Conservation (phyloP, 1,284 basidiomycete genomes). For the Cutaneotrichosporon arboriforme region DNA sequence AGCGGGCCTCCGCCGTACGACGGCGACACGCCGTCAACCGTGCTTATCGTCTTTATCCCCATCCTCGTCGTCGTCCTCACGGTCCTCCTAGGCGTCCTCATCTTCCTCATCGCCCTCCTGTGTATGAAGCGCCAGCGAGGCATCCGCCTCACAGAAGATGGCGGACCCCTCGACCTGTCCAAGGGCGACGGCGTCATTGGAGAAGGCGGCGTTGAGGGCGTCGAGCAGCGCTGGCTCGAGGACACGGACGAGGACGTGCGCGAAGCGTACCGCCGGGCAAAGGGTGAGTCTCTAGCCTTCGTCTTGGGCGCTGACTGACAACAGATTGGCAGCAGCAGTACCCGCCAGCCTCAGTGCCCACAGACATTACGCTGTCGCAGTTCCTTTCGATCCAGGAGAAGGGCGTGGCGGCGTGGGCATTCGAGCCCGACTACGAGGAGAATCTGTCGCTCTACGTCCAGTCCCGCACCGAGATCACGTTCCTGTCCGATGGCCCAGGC, state of each 20-base stretch:
- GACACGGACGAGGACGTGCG: constrained; percentile 62
- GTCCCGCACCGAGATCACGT: constrained; percentile 88
- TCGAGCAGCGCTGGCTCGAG: constrained; percentile 92
- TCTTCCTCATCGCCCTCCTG: constrained; percentile 82
- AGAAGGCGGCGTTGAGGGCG: constrained; percentile 82
- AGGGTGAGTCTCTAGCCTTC: constrained; percentile 70
- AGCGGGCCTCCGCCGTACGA: too few species aligned
- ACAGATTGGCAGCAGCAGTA: constrained; percentile 84
- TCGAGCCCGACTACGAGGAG: constrained; percentile 93
- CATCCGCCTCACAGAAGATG: constrained; percentile 75
- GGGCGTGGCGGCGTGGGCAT: constrained; percentile 94
- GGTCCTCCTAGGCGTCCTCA: constrained; percentile 81
- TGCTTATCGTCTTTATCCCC: constrained; percentile 55
- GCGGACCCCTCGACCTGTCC: constrained; percentile 89
- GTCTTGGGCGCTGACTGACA: not conserved
- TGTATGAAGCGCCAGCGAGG: constrained; percentile 72
- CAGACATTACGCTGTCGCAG: constrained; percentile 93
- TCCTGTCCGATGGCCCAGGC: constrained; percentile 87
- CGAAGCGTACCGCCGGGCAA: constrained; percentile 74
- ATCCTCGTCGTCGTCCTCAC: constrained; percentile 87
- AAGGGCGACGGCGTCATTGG: constrained; percentile 82
- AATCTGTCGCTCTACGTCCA: constrained; percentile 85
- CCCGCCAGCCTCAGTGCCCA: constrained; percentile 83
- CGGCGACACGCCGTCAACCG: constrained; percentile 29
- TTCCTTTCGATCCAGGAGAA: constrained; percentile 97